Conservation (phyloP, 768 basidiomycete species). For the Tephrocybe sp. region DNA sequence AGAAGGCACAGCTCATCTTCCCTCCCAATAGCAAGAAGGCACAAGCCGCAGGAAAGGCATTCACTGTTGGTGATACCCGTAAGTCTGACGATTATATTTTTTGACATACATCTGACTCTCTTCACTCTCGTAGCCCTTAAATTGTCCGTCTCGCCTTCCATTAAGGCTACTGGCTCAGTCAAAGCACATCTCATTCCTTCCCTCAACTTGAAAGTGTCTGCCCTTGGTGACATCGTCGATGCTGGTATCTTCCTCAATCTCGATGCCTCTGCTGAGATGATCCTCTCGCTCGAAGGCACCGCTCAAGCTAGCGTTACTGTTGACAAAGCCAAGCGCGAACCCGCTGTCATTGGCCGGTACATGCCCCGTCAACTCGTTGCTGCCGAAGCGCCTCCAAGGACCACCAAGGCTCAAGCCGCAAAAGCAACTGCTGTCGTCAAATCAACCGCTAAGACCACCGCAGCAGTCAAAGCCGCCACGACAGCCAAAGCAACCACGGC, state of each 20-base stretch:
- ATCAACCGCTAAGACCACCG: background rate
- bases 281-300: conserved; percentile 22
- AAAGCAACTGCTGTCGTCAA: background rate
- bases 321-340: conserved; percentile 5
- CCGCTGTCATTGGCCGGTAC: conserved; percentile 3
- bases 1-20: conserved; percentile 41
- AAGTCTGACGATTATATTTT: conserved; percentile 17
- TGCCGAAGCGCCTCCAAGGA: background rate
- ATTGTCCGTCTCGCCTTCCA: conserved; percentile 37
- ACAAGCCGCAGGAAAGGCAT: conserved; percentile 19
- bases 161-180: conserved; percentile 39
- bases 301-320: conserved; percentile 14
- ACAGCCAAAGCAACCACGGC: background rate
- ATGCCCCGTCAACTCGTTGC: background rate
- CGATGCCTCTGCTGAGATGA: conserved; percentile 34
- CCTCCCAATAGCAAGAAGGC: conserved; percentile 30
- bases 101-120: background rate
- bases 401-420: background rate
- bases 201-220: conserved; percentile 42
- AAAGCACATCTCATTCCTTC: conserved; percentile 48
- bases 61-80: conserved; percentile 42
- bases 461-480: background rate
- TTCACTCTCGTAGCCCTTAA: conserved; percentile 30
- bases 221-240: conserved; percentile 32
- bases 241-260: conserved; percentile 41